phyloP scores from a whole-genome alignment of 2,329 filamentous ascomycete genomes.

The Cordyceps pruinosa region DNA sequence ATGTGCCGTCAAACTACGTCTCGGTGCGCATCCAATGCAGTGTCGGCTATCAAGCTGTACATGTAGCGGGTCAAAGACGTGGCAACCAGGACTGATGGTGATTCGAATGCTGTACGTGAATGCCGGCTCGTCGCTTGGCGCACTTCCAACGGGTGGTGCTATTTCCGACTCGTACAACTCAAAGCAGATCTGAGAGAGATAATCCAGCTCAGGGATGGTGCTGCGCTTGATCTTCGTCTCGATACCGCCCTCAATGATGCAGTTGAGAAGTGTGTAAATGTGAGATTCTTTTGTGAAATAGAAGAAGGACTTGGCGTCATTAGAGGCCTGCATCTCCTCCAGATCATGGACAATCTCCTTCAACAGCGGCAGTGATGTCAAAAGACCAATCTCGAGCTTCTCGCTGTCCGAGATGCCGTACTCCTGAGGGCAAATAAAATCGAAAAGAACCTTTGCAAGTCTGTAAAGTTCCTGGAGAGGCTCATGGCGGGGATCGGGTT shows the following conservation, averaged over 20 bases:
- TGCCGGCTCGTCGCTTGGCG: conserved; percentile 50
- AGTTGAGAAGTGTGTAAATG: conserved; percentile 96
- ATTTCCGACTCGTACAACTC: conserved; percentile 95
- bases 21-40: conserved; percentile 89
- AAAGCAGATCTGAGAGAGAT: conserved; percentile 95
- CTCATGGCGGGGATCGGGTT: conserved; percentile 76
- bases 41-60: conserved; percentile 95
- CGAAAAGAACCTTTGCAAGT: conserved; percentile 88
- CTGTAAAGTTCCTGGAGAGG: conserved; percentile 90
- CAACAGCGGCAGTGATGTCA: conserved; percentile 87
- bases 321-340: conserved; percentile 92
- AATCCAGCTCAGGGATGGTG: conserved; percentile 94
- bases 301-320: conserved; percentile 91
- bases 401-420: conserved; percentile 94
- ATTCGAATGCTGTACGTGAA: conserved; percentile 97
- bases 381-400: conserved; percentile 94
- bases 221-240: conserved; percentile 94
- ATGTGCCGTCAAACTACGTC: conserved; percentile 82
- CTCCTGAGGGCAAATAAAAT: conserved; percentile 97
- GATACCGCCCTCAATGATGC: conserved; percentile 92
- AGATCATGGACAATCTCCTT: conserved; percentile 96
- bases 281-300: conserved; percentile 99
- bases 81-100: conserved; percentile 89
- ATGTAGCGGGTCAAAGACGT: conserved; percentile 92
- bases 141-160: conserved; percentile 39